Conservation (phyloP, 1,139 yeast species). For the Diutina catenulata region DNA sequence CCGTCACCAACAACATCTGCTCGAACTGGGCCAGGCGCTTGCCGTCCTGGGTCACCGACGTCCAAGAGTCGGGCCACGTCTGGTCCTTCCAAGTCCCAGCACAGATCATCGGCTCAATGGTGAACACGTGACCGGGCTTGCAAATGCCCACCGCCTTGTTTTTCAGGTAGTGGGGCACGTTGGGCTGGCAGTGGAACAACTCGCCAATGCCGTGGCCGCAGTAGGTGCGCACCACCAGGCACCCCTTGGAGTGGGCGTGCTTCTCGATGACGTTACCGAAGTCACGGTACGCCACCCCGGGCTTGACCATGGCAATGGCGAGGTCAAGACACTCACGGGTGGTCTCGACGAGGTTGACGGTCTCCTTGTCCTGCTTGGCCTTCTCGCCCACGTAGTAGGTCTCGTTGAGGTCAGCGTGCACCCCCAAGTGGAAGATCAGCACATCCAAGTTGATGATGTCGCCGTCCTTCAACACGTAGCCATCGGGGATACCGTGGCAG, state of each 20-base stretch:
- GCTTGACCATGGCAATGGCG: constrained; percentile 79
- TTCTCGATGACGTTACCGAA: constrained; percentile 84
- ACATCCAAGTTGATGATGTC: constrained; percentile 92
- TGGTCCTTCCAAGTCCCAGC: constrained; percentile 74
- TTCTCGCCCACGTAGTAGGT: constrained; percentile 95
- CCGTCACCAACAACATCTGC: constrained; percentile 87
- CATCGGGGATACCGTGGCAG: constrained; percentile 96
- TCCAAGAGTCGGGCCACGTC: constrained; percentile 98
- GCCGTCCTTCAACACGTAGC: constrained; percentile 77
- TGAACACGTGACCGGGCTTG: constrained; percentile 93
- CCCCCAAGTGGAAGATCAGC: constrained; percentile 72
- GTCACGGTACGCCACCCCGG: constrained; percentile 82
- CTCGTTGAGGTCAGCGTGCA: constrained; percentile 92
- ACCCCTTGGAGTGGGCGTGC: constrained; percentile 67
- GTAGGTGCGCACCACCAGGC: constrained; percentile 82
- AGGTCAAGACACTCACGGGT: constrained; percentile 79
- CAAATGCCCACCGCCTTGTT: constrained; percentile 91
- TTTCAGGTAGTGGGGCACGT: constrained; percentile 86
- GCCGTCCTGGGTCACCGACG: constrained; percentile 84
- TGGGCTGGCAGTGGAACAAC: constrained; percentile 88
- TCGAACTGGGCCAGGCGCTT: constrained; percentile 88
- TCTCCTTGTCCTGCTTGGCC: constrained; percentile 61
- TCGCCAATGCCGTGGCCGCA: constrained; percentile 92
- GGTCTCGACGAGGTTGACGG: constrained; percentile 85
- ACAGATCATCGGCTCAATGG: constrained; percentile 96